Conservation (phyloP, 169 alveolate species). For the Cryptosporidium tyzzeri region DNA sequence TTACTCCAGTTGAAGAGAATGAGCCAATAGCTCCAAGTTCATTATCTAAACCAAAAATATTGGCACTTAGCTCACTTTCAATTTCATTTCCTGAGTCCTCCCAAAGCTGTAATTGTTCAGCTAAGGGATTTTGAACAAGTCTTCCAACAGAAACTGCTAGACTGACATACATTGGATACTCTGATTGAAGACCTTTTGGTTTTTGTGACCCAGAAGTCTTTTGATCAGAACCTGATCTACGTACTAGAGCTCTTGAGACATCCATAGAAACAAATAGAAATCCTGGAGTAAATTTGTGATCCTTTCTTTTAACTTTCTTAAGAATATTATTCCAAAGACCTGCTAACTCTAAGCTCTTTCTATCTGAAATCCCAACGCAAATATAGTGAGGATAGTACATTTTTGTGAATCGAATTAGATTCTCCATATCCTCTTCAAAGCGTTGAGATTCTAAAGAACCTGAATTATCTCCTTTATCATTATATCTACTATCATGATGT, state of each 20-base stretch:
- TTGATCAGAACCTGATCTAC: neutral
- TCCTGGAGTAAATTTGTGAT: slow-evolving; percentile 20
- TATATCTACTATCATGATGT: neutral
- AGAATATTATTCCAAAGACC: slow-evolving; percentile 50
- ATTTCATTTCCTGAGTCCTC: slow-evolving; percentile 77
- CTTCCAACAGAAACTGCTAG: slow-evolving; percentile 87
- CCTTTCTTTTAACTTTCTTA: slow-evolving; percentile 29
- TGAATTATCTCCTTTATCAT: neutral
- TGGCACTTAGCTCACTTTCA: slow-evolving; percentile 27
- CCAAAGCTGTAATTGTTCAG: slow-evolving; percentile 87
- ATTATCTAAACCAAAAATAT: neutral
- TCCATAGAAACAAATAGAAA: slow-evolving; percentile 59
- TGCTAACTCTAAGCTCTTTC: slow-evolving; percentile 40
- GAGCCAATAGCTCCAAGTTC: neutral
- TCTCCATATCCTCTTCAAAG: slow-evolving; percentile 55
- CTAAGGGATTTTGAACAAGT: slow-evolving; percentile 83
- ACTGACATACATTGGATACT: slow-evolving; percentile 58
- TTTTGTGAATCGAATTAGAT: slow-evolving; percentile 31
- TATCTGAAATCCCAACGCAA: slow-evolving; percentile 54
- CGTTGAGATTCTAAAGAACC: slow-evolving; percentile 51
- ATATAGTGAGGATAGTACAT: slow-evolving; percentile 68
- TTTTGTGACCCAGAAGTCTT: slow-evolving; percentile 59
- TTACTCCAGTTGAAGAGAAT: neutral
- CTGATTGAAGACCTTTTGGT: slow-evolving; percentile 77
- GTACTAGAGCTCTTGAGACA: slow-evolving; percentile 54